These are phyloP conservation scores for Fusarium sacchari DNA, from an alignment of 2,329 filamentous ascomycete species.

Conservation along the genomic window DNA sequence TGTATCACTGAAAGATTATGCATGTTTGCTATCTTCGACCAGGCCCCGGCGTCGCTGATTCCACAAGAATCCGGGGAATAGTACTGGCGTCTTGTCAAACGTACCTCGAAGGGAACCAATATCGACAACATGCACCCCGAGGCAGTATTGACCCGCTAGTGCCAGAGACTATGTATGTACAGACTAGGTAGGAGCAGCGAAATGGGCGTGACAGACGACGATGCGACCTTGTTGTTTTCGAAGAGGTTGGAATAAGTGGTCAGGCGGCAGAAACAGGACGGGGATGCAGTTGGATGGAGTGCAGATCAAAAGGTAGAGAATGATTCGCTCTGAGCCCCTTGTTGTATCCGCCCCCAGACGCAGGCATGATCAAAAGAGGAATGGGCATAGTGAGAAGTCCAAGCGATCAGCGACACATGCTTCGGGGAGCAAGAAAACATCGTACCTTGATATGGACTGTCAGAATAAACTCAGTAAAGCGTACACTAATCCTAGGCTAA, in stretches of 20 bases:
- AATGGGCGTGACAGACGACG: conserved; percentile 26
- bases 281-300: conserved; percentile 37
- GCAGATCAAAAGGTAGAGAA: conserved; percentile 18
- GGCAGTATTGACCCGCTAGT: conserved; percentile 21
- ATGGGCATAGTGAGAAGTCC: conserved; percentile 21
- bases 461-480: background rate
- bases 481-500: background rate
- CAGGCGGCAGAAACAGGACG: conserved; percentile 41
- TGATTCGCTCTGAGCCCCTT: conserved; percentile 37
- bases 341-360: conserved; percentile 29
- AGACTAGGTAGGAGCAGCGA: conserved; percentile 4
- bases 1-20: background rate
- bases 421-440: background rate
- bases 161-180: conserved; percentile 2
- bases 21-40: conserved; percentile 1
- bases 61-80: conserved; percentile 22
- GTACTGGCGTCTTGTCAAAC: conserved; percentile 10
- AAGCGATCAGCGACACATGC: conserved; percentile 30
- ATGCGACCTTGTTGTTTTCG: conserved; percentile 21
- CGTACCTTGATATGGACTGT: background rate
- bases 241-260: conserved; percentile 41
- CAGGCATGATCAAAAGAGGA: conserved; percentile 36
- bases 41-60: background rate
- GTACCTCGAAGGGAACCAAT: conserved; percentile 16
- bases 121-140: conserved; percentile 25